A percentile compares a stretch with the other conserved stretches of the same genome.
phyloP scores from a whole-genome alignment of 2,329 filamentous ascomycete species.

The Penicillium janthinellum region DNA sequence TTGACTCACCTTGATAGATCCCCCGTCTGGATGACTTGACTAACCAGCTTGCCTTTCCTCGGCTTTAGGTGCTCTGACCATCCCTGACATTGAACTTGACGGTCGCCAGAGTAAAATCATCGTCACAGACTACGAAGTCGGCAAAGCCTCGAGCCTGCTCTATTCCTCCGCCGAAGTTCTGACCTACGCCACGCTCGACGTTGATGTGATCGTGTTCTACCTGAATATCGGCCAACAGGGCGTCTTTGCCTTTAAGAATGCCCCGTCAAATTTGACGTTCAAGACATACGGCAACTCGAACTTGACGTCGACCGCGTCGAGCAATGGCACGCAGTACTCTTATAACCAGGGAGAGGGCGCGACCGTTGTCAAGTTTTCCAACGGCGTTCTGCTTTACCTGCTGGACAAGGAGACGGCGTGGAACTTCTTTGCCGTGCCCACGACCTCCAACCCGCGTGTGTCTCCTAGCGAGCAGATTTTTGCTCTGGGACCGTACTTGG shows the following conservation, averaged over 20 bases:
- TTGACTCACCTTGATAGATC: slow-evolving; percentile 27
- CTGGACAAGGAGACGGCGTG: slow-evolving; percentile 57
- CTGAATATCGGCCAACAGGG: slow-evolving; percentile 53
- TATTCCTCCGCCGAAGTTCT: slow-evolving; percentile 57
- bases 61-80: slow-evolving; percentile 24
- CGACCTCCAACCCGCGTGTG: slow-evolving; percentile 50
- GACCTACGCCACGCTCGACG: slow-evolving; percentile 46
- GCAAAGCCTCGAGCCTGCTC: slow-evolving; percentile 47
- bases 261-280: slow-evolving; percentile 39
- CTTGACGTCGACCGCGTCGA: slow-evolving; percentile 34
- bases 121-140: slow-evolving; percentile 56
- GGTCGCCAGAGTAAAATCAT: slow-evolving; percentile 59
- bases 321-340: slow-evolving; percentile 40
- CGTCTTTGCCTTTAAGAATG: slow-evolving; percentile 53
- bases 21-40: not conserved
- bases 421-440: slow-evolving; percentile 59
- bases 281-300: slow-evolving; percentile 45
- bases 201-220: slow-evolving; percentile 53
- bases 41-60: not conserved
- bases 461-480: slow-evolving; percentile 51
- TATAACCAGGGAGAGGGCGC: slow-evolving; percentile 53
- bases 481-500: slow-evolving; percentile 49
- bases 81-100: slow-evolving; percentile 52
- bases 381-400: slow-evolving; percentile 54
- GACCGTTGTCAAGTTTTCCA: slow-evolving; percentile 53